Base-by-base conservation (phyloP, 129 eudicot genomes). In the Apium graveolens region DNA sequence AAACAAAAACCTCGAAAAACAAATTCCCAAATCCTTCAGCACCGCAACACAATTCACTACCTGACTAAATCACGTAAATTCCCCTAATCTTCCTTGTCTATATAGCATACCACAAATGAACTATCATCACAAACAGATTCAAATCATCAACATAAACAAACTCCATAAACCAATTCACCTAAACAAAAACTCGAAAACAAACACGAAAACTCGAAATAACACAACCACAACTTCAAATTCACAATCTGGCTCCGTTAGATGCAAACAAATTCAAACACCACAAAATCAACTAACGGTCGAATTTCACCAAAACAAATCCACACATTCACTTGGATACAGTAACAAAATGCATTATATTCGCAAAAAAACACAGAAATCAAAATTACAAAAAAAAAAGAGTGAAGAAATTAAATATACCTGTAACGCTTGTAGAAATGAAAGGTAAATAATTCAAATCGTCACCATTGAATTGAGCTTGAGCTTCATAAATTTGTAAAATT, bases 291-390 rank as follows among this genome's bases (percentile, higher is more conserved):
- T 49, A 84, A 84, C 43, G 63, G 73, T 78, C 84, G 53, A 73
- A 66, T 74, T 69, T 10, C 45, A 43, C 27, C 45, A 51, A 14
- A 20, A 31, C 76, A 35, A 77, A 48, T 43, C 39, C 79, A 46
- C 84, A 79, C 80, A 81, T 76, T 34, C 78, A 49, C 65, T 92
- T 88, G 88, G 82, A 88, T 87, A 86, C 82, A 82, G 78, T 76
- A 80, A 41, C 45, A 51, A 63, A 62, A n/a, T 60, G 68, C 34
- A 80, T 45, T 27, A 18, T 35, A 38, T 32, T n/a, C 62, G 57
- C 37, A 32, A 11, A 12, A 9, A 44, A 44, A 10, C 6, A 11
- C 45, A 42, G 9, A 42, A 42, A 88, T 80, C 84, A 80, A 78
- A 81, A 46, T 42, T 42, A 84, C 26, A 71, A 44, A 17, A 20